Evolutionary conservation across 2,329 filamentous ascomycete genomes (phyloP), one percentile per base, ranked within the genome.

Genomic region (Claviceps arundinis): DNA sequence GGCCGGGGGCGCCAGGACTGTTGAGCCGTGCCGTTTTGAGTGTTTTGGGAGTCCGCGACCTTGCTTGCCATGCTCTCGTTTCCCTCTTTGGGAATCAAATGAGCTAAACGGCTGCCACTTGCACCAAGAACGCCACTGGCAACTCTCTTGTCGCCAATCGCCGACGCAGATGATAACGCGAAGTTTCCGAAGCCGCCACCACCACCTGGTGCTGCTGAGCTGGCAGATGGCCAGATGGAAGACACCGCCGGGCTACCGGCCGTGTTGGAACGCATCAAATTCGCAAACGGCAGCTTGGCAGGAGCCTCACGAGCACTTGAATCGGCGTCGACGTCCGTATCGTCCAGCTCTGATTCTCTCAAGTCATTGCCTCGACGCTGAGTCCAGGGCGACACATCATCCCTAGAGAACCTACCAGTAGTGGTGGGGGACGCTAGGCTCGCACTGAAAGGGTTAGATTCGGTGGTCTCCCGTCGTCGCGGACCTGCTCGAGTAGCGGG

Each of bases 131-230:
- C 76, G 30, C 79, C 68, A 62, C 78, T 83, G 30, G 81, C 84
- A 60, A 85, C 79, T 9, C 87, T 82, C 70, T 93, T 95, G 51
- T 95, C 88, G 4, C 76, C 72, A 34, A 80, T 73, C 6, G 77
- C 69, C 17, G 78, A 73, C 37, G 76, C 74, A 34, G 78, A 68
- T 47, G 71, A 68, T 50, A 94, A 67, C n/a, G 86, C 84, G 66
- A 97, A 97, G 61, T 83, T 93, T 11, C 91, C 91, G 68, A 98
- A 98, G 22, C 84, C 84, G 37, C 91, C 89, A 6, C 83, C 77
- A 59, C 87, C 81, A 59, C 87, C 81, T 13, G 80, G 77, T 44
- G 83, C 77, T 48, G 73, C 74, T 51, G 80, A 78, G 22, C 80
- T 75, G 14, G 78, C 65, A 4, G 67, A 60, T 19, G 67, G 65